A percentile compares a stretch with the other conserved stretches of the same genome.
Evolutionary conservation across 1,284 basidiomycete genomes (phyloP).

Genomic region (Austroboletus olivaceoglutinosus): DNA sequence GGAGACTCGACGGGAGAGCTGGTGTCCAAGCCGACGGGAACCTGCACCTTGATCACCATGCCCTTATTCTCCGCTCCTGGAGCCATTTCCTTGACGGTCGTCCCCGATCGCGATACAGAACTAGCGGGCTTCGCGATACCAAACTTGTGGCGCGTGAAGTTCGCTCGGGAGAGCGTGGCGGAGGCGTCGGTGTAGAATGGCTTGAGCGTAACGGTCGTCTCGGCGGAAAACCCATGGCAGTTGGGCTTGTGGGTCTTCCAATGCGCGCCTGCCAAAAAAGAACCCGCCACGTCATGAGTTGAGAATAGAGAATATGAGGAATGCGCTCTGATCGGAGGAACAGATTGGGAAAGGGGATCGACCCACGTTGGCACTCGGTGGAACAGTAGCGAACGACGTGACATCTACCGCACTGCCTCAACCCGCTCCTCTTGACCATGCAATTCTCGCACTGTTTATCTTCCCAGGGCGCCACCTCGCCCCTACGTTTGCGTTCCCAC

Average conservation of each 20-base stretch:
- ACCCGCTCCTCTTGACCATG: slow-evolving; percentile 22
- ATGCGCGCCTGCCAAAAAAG: slow-evolving; percentile 35
- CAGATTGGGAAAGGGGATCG: neutral
- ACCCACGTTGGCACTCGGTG: slow-evolving; percentile 50
- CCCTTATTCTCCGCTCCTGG: slow-evolving; percentile 34
- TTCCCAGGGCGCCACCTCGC: slow-evolving; percentile 41
- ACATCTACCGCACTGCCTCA: slow-evolving; percentile 48
- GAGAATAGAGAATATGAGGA: neutral
- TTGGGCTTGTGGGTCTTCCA: slow-evolving; percentile 49
- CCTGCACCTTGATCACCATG: slow-evolving; percentile 55
- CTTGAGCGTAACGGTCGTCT: slow-evolving; percentile 45
- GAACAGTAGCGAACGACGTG: slow-evolving; percentile 50
- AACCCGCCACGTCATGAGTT: neutral
- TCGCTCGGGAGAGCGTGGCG: slow-evolving; percentile 33
- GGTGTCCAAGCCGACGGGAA: slow-evolving; percentile 30
- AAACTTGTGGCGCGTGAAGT: slow-evolving; percentile 32
- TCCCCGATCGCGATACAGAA: neutral
- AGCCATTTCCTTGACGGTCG: neutral
- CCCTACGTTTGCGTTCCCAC: slow-evolving; percentile 47
- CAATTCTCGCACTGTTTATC: slow-evolving; percentile 43
- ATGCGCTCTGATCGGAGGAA: neutral
- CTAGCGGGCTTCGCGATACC: slow-evolving; percentile 29
- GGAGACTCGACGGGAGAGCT: slow-evolving; percentile 3
- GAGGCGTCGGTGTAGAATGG: slow-evolving; percentile 39
- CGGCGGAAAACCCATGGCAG: slow-evolving; percentile 44